Percentiles rank a stretch among this genome's conserved stretches.
Evolutionary conservation across 352 stramenopile species (phyloP).

Genomic region (Bremia lactucae): DNA sequence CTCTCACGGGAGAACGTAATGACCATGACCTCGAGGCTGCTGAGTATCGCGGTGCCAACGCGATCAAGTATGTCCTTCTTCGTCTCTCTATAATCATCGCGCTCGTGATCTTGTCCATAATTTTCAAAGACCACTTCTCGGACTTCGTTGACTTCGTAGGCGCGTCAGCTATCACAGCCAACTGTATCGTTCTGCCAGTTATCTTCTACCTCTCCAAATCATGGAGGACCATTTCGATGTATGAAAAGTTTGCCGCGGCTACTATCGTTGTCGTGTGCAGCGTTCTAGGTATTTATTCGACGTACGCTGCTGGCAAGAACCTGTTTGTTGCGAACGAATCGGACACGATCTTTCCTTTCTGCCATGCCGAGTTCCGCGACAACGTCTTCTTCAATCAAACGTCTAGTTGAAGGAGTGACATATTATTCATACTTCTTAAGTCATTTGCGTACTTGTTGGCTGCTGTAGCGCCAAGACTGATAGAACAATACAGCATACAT

Average conservation of each 20-base stretch:
- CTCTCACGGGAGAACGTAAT: conserved; percentile 24
- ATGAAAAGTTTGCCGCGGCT: conserved; percentile 26
- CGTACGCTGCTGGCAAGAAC: conserved; percentile 33
- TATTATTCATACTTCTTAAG: too few species aligned
- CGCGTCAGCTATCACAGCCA: conserved; percentile 37
- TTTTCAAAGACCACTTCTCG: conserved; percentile 31
- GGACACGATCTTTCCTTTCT: conserved; percentile 42
- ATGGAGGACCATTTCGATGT: conserved; percentile 28
- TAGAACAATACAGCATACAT: too few species aligned
- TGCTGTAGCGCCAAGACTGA: too few species aligned
- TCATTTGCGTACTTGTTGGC: too few species aligned
- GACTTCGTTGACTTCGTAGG: conserved; percentile 53
- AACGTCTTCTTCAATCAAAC: conserved; percentile 23
- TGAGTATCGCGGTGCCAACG: conserved; percentile 32
- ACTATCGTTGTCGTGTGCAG: conserved; percentile 31
- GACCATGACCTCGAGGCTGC: conserved; percentile 26
- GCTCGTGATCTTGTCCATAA: conserved; percentile 25
- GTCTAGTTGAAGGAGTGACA: too few species aligned
- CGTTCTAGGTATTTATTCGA: conserved; percentile 36
- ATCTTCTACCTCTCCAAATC: conserved; percentile 51
- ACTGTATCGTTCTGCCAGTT: conserved; percentile 52
- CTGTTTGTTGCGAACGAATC: conserved; percentile 28
- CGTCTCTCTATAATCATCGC: conserved; percentile 34
- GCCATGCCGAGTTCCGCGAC: conserved; percentile 31
- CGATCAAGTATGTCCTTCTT: conserved; percentile 34